Percentiles rank a stretch among this genome's conserved stretches.
phyloP scores from a whole-genome alignment of 2,329 filamentous ascomycete species.

The Lecanoromycetidae sp. region DNA sequence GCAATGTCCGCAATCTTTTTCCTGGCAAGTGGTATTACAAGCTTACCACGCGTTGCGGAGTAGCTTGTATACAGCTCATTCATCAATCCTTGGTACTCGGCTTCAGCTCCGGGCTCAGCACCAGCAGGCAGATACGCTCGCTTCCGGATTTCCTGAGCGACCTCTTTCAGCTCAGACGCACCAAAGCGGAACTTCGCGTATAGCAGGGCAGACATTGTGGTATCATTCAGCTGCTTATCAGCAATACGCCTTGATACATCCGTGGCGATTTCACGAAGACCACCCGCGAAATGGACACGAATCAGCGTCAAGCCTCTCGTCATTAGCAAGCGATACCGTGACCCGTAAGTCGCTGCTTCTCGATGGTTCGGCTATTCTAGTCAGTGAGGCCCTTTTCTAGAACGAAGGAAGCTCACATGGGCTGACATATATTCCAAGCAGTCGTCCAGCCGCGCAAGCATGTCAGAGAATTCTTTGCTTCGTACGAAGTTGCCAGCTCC shows the following conservation, averaged over 20 bases:
- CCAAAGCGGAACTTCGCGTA: slow-evolving; percentile 61
- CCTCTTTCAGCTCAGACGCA: slow-evolving; percentile 51
- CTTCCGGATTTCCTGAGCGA: slow-evolving; percentile 57
- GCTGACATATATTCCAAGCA: slow-evolving; percentile 87
- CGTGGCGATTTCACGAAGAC: slow-evolving; percentile 49
- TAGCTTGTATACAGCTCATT: slow-evolving; percentile 55
- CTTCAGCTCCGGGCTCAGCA: slow-evolving; percentile 45
- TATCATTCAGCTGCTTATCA: slow-evolving; percentile 57
- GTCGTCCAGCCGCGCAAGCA: slow-evolving; percentile 74
- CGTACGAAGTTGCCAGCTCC: slow-evolving; percentile 78
- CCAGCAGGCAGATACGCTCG: slow-evolving; percentile 49
- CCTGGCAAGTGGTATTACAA: slow-evolving; percentile 50
- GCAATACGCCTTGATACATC: slow-evolving; percentile 52
- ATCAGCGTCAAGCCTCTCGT: slow-evolving; percentile 56
- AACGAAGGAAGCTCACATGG: slow-evolving; percentile 48
- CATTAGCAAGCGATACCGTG: slow-evolving; percentile 73
- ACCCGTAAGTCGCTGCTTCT: slow-evolving; percentile 76
- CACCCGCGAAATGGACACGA: slow-evolving; percentile 52
- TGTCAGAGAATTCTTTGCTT: slow-evolving; percentile 72
- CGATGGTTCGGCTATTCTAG: slow-evolving; percentile 58
- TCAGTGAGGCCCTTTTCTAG: slow-evolving; percentile 18
- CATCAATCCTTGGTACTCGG: slow-evolving; percentile 54
- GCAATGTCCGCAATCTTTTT: slow-evolving; percentile 47
- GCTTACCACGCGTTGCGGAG: slow-evolving; percentile 43
- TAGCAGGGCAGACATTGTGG: slow-evolving; percentile 56